Percentiles rank a stretch among this genome's conserved stretches.
Conservation (phyloP, 108 stramenopile genomes). For the Conticribra guillardii region DNA sequence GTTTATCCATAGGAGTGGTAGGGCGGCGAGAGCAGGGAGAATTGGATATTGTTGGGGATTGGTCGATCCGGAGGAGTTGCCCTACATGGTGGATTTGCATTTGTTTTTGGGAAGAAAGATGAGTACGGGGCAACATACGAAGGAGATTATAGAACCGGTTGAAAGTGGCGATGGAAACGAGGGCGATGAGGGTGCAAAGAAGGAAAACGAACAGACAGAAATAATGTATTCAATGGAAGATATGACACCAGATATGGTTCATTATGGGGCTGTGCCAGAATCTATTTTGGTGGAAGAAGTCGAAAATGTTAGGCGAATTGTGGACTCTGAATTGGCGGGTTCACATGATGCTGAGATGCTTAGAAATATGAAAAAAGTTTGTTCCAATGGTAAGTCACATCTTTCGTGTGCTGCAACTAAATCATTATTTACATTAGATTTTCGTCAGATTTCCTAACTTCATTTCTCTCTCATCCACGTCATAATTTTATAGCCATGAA, state of each 20-base stretch:
- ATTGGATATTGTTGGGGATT: slow-evolving; percentile 91
- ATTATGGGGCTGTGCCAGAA: slow-evolving; percentile 96
- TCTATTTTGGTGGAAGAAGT: slow-evolving; percentile 89
- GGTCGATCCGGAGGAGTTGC: slow-evolving; percentile 96
- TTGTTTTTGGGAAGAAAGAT: slow-evolving; percentile 91
- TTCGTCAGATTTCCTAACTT: not conserved
- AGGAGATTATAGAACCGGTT: slow-evolving; percentile 32
- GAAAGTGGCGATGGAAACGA: slow-evolving; percentile 26
- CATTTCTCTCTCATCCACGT: not conserved
- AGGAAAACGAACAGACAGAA: slow-evolving; percentile 31
- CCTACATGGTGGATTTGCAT: slow-evolving; percentile 98
- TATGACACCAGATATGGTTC: slow-evolving; percentile 96
- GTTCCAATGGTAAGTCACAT: slow-evolving; percentile 63
- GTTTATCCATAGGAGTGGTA: slow-evolving; percentile 96
- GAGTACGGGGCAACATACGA: slow-evolving; percentile 43
- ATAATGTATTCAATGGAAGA: slow-evolving; percentile 81
- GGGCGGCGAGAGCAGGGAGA: slow-evolving; percentile 93
- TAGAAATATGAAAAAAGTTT: slow-evolving; percentile 64
- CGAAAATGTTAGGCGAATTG: slow-evolving; percentile 88
- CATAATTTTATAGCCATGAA: slow-evolving; percentile 81
- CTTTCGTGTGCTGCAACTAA: too few species aligned
- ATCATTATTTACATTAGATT: too few species aligned
- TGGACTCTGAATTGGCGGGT: slow-evolving; percentile 81
- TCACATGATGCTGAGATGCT: slow-evolving; percentile 72
- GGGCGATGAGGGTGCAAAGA: slow-evolving; percentile 27